These are phyloP conservation scores for Eimeria maxima DNA, from an alignment of 169 alveolate species.

Conservation along the genomic window DNA sequence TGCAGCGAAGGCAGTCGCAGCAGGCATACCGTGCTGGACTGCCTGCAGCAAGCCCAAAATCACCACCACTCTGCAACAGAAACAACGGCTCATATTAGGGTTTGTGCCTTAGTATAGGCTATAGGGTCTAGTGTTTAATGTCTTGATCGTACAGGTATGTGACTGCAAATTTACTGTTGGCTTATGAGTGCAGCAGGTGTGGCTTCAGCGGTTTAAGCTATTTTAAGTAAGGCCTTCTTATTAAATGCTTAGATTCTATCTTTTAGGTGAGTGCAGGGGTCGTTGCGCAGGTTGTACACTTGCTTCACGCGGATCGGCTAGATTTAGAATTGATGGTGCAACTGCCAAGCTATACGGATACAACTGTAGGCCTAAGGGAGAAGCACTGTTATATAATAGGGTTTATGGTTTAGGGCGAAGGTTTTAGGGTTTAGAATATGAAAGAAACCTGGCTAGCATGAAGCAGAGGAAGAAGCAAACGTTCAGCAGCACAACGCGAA, in stretches of 20 bases:
- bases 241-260: no score
- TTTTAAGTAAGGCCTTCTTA: no score
- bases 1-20: conserved; percentile 81
- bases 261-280: no score
- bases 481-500: conserved; percentile 68
- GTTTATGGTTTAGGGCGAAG: not conserved
- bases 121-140: not conserved
- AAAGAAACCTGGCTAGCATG: conserved; percentile 74
- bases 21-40: conserved; percentile 76
- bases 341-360: not conserved
- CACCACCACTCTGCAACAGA: conserved; percentile 53
- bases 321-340: not conserved
- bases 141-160: not conserved
- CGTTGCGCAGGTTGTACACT: not conserved
- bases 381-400: not conserved
- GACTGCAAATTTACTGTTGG: not conserved
- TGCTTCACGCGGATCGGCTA: not conserved
- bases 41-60: conserved; percentile 74
- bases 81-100: not conserved
- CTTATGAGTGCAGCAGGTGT: not conserved
- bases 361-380: not conserved
- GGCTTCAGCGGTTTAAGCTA: not conserved
- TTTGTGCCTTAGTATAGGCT: no score
- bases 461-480: conserved; percentile 76
- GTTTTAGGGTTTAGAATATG: not conserved